Base-by-base conservation (phyloP, 768 basidiomycete genomes). In the Pholiota conissans region DNA sequence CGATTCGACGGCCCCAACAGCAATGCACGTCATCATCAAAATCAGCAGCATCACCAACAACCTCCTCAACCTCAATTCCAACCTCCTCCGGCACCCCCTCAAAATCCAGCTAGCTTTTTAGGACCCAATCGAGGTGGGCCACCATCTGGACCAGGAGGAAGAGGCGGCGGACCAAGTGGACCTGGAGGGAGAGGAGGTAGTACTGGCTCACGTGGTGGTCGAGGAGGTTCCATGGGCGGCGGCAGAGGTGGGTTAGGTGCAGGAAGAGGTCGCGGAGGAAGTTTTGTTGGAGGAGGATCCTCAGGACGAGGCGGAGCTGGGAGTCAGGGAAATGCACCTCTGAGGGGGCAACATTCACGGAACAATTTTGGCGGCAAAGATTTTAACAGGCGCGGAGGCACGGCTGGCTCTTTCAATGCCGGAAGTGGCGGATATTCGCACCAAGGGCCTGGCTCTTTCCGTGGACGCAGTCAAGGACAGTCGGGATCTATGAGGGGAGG, bases 1-100 rank as follows among this genome's bases (percentile, higher is more conserved):
- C 84, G 93, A 40, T 95, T 95, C 67, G 95, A 96, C 68, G 87
- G 86, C 4, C 90, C 90, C 1, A 82, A 75, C 60, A 75, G 78
- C 29, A 79, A 79, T 42, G 78, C 75, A 62, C 77, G 80, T 49
- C 80, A 80, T 55, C 77, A 74, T 63, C 82, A 79, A 59, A 70
- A 72, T 49, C 82, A 80, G 27, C 81, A 77, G 13, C 79, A 78
- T 14, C 79, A 79, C 10, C 76, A 75, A 18, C 78, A 76, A n/a
- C 81, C 82, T 4, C 81, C 80, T 35, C 89, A 80, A 62, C 85
- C 87, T 3, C 89, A 87, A 60, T 89, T 89, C 62, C 84, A 85
- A 63, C 76, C 81, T 0, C 81, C 83, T 58, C 81, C 82, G 0
- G 80, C 79, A 3, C 82, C 83, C 8, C 70, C 72, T 64, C 73